A percentile compares a stretch with the other conserved stretches of the same genome.
Conservation (phyloP, 345 rosid genomes). For the Trapa bicornis region DNA sequence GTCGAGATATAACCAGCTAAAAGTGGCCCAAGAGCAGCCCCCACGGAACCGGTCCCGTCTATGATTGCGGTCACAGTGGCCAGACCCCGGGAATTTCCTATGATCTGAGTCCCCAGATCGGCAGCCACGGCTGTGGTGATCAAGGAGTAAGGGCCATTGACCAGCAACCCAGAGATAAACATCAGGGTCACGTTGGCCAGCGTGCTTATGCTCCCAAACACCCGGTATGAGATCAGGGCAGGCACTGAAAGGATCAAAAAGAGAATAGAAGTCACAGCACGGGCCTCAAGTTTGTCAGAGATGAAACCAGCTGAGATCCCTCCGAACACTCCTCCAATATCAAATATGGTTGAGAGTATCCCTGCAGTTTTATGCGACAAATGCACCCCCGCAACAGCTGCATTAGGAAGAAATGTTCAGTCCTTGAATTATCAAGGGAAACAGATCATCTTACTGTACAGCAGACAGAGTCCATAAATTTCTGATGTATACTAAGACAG, state of each 20-base stretch:
- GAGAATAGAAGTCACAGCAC: slow-evolving; percentile 57
- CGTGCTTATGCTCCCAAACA: slow-evolving; percentile 55
- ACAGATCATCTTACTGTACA: no score
- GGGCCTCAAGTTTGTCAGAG: slow-evolving; percentile 69
- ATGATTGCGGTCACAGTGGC: slow-evolving; percentile 89
- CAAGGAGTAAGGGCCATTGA: slow-evolving; percentile 79
- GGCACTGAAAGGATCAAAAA: slow-evolving; percentile 73
- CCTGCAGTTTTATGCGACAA: slow-evolving; percentile 78
- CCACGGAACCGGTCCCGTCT: slow-evolving; percentile 96
- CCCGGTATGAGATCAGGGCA: slow-evolving; percentile 47
- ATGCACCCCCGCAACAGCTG: slow-evolving; percentile 78
- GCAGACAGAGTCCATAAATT: no score
- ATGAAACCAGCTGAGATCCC: slow-evolving; percentile 65
- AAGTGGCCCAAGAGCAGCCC: slow-evolving; percentile 82
- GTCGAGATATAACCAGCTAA: slow-evolving; percentile 78
- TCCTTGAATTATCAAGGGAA: no score
- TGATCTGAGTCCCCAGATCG: slow-evolving; percentile 90
- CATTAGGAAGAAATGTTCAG: slow-evolving; percentile 3
- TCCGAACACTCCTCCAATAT: slow-evolving; percentile 77
- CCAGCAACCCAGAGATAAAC: slow-evolving; percentile 67
- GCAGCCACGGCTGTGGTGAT: slow-evolving; percentile 93
- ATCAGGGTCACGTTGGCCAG: slow-evolving; percentile 45
- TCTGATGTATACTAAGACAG: no score
- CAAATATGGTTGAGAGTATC: slow-evolving; percentile 67
- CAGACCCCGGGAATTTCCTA: slow-evolving; percentile 70